Percentiles rank a stretch among this genome's conserved stretches.
These are phyloP conservation scores for Ophiocordyceps camponoti-leonardi DNA, from an alignment of 2,329 filamentous ascomycete genomes.

Conservation along the genomic window DNA sequence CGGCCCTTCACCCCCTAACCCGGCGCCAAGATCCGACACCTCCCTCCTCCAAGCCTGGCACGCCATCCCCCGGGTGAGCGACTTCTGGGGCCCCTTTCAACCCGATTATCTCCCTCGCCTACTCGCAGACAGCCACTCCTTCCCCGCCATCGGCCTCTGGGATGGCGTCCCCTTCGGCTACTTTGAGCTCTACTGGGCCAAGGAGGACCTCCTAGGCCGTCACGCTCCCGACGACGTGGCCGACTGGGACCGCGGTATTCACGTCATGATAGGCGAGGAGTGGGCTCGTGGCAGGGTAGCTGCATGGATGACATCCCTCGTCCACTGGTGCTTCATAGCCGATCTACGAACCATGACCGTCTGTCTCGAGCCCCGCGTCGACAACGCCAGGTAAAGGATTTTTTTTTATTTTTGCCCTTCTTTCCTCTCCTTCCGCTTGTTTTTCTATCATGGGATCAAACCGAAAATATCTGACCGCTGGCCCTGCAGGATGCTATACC, in stretches of 20 bases:
- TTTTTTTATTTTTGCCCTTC: no score
- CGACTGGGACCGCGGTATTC: conserved; percentile 78
- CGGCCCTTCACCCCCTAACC: conserved; percentile 18
- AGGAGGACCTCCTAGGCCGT: conserved; percentile 66
- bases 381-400: conserved; percentile 85
- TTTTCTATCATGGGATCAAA: no score
- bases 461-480: background rate
- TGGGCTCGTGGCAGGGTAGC: conserved; percentile 74
- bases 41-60: conserved; percentile 70
- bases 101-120: conserved; percentile 48
- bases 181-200: conserved; percentile 97
- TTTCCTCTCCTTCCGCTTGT: no score
- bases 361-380: conserved; percentile 75
- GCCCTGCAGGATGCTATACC: conserved; percentile 20
- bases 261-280: conserved; percentile 80
- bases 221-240: conserved; percentile 47
- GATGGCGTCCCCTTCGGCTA: conserved; percentile 92
- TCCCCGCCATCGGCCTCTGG: conserved; percentile 86
- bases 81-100: conserved; percentile 65
- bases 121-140: conserved; percentile 55
- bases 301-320: conserved; percentile 67
- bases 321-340: conserved; percentile 69
- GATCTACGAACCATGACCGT: conserved; percentile 71
- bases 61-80: conserved; percentile 63
- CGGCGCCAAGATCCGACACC: conserved; percentile 30